Evolutionary conservation across 805 yeast species (phyloP), one percentile per base, ranked within the genome.

Genomic region (Kazachstania africana): DNA sequence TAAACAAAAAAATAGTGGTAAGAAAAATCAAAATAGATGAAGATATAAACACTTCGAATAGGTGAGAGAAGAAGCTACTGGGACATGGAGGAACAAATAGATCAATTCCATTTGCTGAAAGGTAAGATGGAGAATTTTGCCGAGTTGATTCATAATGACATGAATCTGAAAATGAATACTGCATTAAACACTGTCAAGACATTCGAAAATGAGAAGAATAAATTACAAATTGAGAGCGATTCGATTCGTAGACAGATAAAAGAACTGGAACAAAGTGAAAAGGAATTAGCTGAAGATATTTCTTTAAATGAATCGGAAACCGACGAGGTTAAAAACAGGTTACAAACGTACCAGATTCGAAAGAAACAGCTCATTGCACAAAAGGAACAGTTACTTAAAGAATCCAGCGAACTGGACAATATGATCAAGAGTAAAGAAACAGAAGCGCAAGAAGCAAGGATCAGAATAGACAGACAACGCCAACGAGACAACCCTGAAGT

Each of bases 401-500:
- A 51, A 28, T 48, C 69, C 1, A 43, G 34, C 1, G 63, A 59
- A 16, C 36, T 68, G 18, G 52, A 53, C 21, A 32, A 39, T 1
- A 47, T 56, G 29, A 53, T 63, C 6, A 44, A 45, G 8, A 33
- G 39, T 12, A 50, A 56, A 26, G 50, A 60, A 18, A 44, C 50
- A 3, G 59, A 62, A 37, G 48, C 61, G 16, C 40, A 37, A 15
- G 48, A 47, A 24, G 46, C 62, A 6, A 58, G 55, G 24, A 53
- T 55, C 30, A 50, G 55, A 23, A 45, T 71, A 22, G 49, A 51
- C 13, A 38, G 45, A 8, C 81, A 76, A 43, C 55, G 64, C 6
- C 57, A 55, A 18, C 57, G 56, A 25, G 73, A 74, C 36, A 54
- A 57, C 12, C 72, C 73, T 0, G 82, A 76, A 44, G 55, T 72